A percentile compares a stretch with the other conserved stretches of the same genome.
These are phyloP conservation scores for Gnaphalium uliginosum DNA, from an alignment of 129 eudicot species.

Conservation along the genomic window DNA sequence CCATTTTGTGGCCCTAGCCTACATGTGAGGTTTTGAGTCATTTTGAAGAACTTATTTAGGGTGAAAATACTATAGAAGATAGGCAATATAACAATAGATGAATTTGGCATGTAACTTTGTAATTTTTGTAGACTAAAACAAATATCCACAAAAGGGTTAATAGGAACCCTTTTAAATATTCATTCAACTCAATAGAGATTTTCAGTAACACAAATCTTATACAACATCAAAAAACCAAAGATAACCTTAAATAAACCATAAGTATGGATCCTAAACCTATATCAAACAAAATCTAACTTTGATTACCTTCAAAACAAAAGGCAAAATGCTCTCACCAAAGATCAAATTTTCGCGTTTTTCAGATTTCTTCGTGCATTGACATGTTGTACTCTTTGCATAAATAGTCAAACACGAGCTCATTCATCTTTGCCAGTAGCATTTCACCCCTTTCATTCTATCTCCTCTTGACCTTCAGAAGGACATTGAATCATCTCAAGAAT, in stretches of 20 bases:
- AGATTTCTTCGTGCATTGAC: slow-evolving; percentile 13
- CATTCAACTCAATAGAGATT: slow-evolving; percentile 17
- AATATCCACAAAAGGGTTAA: slow-evolving; percentile 30
- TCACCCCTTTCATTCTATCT: slow-evolving; percentile 46
- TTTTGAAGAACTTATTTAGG: not conserved
- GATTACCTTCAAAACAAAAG: slow-evolving; percentile 25
- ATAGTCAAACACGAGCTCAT: slow-evolving; percentile 19
- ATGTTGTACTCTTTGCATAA: slow-evolving; percentile 11
- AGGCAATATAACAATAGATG: slow-evolving; percentile 12
- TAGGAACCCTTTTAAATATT: slow-evolving; percentile 22
- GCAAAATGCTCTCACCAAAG: slow-evolving; percentile 46
- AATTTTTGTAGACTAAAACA: slow-evolving; percentile 27
- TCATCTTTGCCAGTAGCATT: slow-evolving; percentile 36
- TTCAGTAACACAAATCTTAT: slow-evolving; percentile 15
- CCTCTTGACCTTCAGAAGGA: slow-evolving; percentile 69
- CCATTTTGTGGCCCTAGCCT: not conserved
- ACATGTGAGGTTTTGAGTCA: not conserved
- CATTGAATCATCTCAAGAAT: slow-evolving; percentile 83
- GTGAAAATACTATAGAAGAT: too few species aligned
- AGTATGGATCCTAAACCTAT: slow-evolving; percentile 40
- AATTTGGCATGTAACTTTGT: slow-evolving; percentile 26
- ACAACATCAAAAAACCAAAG: slow-evolving; percentile 19
- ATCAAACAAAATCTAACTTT: slow-evolving; percentile 33
- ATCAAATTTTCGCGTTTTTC: slow-evolving; percentile 1
- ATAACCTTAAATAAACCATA: slow-evolving; percentile 23